Evolutionary conservation across 768 basidiomycete species (phyloP), one percentile per base, ranked within the genome.

Genomic region (Rhizopogon vinicolor): DNA sequence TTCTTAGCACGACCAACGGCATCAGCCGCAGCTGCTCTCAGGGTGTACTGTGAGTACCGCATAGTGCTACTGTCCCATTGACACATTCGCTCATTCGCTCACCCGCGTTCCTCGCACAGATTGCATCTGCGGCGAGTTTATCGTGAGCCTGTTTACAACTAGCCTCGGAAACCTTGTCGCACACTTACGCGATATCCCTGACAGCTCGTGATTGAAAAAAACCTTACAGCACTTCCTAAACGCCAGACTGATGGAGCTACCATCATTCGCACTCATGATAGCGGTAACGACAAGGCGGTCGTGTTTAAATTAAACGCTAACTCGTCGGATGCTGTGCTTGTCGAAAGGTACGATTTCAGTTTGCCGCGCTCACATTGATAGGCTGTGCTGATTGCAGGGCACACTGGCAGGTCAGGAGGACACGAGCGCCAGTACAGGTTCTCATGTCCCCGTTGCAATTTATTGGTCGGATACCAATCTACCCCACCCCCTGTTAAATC

Each of bases 291-390:
- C 42, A 81, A 84, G 59, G 82, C 89, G 28, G 74, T 83, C 65
- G 75, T 92, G 9, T 95, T 94, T 82, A 97, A 96, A 70, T 68
- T 96, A 64, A 96, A 95, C 63, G 91, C 89, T 2, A 76, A 77
- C 16, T 63, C 81, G 33, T 78, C 78, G 31, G 85, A 89, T 10
- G 83, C 89, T 35, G 78, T 92, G 58, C 76, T 94, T 18, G 67
- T 94, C 18, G 86, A 93, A 74, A 83, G 91, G 92, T 91, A 66
- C 65, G 78, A 71, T 10, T 35, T 53, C 57, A 41, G 25, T 45
- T 18, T 41, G 40, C 50, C 44, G 48, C 57, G 54, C 57, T 16
- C 18, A 19, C 19, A 12, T 42, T 10, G 16, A 51, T 59, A 57
- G n/a, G 18, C 61, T 55, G 37, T 22, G 25, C 45, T 62, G 55